Percentiles rank a stretch among this genome's conserved stretches.
Evolutionary conservation across 768 basidiomycete species (phyloP).

Genomic region (Leucocoprinus leucothites): DNA sequence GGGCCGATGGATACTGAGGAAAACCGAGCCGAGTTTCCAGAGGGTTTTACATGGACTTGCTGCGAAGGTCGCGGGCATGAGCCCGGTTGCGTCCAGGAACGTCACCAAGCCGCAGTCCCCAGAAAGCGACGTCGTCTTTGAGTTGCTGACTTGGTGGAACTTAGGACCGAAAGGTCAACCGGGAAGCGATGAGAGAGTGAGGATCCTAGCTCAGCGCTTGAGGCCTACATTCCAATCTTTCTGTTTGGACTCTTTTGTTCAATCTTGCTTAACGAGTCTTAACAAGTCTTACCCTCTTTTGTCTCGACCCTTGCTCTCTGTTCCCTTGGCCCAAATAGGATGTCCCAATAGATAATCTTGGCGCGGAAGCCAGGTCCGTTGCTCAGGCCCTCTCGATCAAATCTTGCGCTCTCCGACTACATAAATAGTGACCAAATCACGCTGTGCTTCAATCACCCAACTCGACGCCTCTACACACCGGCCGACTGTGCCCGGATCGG

Average conservation of each 20-base stretch:
- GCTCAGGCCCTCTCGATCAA: conserved; percentile 1
- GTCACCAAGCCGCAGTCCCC: conserved; percentile 28
- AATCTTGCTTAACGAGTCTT: not conserved
- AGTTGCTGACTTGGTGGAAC: not conserved
- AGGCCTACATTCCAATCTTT: conserved; percentile 1
- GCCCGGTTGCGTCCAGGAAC: conserved; percentile 37
- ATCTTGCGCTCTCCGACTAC: not conserved
- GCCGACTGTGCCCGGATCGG: conserved; percentile 2
- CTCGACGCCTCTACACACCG: not conserved
- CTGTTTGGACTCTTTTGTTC: conserved; percentile 3
- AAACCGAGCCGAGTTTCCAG: conserved; percentile 39
- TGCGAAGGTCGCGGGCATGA: conserved; percentile 37
- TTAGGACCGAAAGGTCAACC: no score
- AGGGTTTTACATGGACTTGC: conserved; percentile 50
- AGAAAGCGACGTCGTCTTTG: conserved; percentile 29
- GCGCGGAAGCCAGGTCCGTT: conserved; percentile 4
- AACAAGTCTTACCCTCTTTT: conserved; percentile 4
- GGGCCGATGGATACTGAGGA: conserved; percentile 42
- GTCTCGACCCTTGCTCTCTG: conserved; percentile 4
- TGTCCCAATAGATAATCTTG: not conserved
- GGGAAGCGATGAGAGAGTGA: not conserved
- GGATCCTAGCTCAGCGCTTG: not conserved
- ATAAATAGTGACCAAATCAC: not conserved
- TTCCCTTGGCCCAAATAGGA: conserved; percentile 10
- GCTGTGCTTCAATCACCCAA: not conserved